Base-by-base conservation (phyloP, 345 rosid genomes). In the Litchi chinensis region DNA sequence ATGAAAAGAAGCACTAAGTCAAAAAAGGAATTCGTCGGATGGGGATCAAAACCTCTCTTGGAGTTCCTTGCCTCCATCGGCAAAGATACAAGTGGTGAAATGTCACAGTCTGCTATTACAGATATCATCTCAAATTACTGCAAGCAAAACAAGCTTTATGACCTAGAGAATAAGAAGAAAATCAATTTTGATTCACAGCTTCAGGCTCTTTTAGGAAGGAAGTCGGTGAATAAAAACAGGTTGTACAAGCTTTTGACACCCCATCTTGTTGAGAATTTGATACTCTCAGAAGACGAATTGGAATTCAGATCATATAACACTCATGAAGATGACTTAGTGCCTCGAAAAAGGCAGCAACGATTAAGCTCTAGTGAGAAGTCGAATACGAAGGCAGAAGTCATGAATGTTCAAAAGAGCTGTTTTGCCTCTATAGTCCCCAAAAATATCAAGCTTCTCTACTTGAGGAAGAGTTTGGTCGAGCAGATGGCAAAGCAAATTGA, bases 381-480 rank as follows among this genome's bases (percentile, higher is more conserved):
- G 10, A 68, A 63, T 69, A 65, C 57, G n/a, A 81, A 81, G 67
- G 87, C 83, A 82, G 77, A 62, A 48, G 79, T 64, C 68, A 44
- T 41, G 10, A 63, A 39, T 77, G 65, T 22, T n/a, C 73, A 5
- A 28, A 66, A 77, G 74, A 80, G 85, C 62, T 73, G 70, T 81
- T 86, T 81, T 84, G 91, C 90, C 22, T 82, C 89, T 32, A 28
- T 90, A 43, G 82, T 69, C 65, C 16, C 86, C 37, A 22, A 77
- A 44, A 90, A 90, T 68, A 86, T 90, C 63, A 90, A 79, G 68
- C 92, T 70, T 75, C 75, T 90, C 37, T 90, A 87, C 81, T 79
- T 90, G 70, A 85, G 75, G 74, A 87, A 79, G 82, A 86, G 89
- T 82, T 75, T 86, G 59, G 83, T 87, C 24, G 82, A 85, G 76